phyloP scores from a whole-genome alignment of 2,329 filamentous ascomycete species.

The Sporothrix mexicana region DNA sequence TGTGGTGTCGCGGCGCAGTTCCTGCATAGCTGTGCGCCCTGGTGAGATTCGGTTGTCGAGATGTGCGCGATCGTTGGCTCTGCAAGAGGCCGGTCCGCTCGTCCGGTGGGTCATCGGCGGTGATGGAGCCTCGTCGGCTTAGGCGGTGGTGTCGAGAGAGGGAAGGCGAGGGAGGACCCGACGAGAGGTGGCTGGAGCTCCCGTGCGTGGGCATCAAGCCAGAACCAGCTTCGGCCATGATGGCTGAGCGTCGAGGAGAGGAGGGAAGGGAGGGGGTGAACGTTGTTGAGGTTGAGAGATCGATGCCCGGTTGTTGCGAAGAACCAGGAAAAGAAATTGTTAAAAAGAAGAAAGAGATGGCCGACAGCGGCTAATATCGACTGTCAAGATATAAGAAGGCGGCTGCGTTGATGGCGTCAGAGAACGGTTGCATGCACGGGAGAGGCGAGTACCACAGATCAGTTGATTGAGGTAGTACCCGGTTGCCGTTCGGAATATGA shows the following conservation, averaged over 20 bases:
- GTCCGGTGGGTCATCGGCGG: slow-evolving; percentile 41
- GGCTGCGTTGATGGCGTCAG: slow-evolving; percentile 15
- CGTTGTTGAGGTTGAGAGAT: background rate
- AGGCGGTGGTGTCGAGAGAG: slow-evolving; percentile 34
- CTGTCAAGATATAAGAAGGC: background rate
- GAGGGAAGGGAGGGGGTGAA: background rate
- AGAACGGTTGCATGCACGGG: slow-evolving; percentile 8
- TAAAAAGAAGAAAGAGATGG: background rate
- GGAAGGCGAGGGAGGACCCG: slow-evolving; percentile 44
- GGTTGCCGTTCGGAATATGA: background rate
- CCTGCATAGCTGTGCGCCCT: slow-evolving; percentile 44
- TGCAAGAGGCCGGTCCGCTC: slow-evolving; percentile 44
- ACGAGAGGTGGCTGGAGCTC: slow-evolving; percentile 37
- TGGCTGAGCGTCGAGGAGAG: background rate
- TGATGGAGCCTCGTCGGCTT: slow-evolving; percentile 40
- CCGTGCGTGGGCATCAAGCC: background rate
- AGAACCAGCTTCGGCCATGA: slow-evolving; percentile 30
- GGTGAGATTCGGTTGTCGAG: slow-evolving; percentile 39
- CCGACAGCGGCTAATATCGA: slow-evolving; percentile 13
- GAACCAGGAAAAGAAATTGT: background rate
- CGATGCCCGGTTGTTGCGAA: background rate
- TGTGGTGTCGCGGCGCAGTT: slow-evolving; percentile 54
- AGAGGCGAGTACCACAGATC: slow-evolving; percentile 6
- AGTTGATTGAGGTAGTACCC: background rate
- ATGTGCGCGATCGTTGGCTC: slow-evolving; percentile 36